Conservation (phyloP, 192 early-diverging fungal species). For the Dimargaris cristalligena region DNA sequence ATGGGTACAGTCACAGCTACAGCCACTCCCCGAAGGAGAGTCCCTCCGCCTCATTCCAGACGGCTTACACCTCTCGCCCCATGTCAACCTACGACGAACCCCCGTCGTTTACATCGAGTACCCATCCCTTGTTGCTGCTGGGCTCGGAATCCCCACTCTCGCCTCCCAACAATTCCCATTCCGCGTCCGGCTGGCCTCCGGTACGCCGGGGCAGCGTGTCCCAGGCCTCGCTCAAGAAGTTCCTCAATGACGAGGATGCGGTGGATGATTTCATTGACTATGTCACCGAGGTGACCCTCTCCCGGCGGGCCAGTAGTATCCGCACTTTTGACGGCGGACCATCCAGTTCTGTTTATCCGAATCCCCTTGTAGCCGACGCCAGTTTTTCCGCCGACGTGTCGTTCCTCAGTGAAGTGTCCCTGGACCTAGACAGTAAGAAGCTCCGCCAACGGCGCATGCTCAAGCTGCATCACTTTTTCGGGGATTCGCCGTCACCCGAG, state of each 20-base stretch:
- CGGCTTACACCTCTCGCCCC: too few relatives aligned
- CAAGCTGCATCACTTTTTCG: slow-evolving; percentile 2
- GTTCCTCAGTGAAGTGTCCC: neutral
- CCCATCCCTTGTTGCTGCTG: neutral
- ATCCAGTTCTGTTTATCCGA: neutral
- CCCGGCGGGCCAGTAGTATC: neutral
- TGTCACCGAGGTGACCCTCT: slow-evolving; percentile 4
- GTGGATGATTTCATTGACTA: slow-evolving; percentile 4
- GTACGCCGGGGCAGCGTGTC: neutral
- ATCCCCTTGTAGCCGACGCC: too few relatives aligned
- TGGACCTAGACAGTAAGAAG: neutral
- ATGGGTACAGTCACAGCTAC: neutral
- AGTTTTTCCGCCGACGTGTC: neutral
- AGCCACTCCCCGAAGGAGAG: neutral
- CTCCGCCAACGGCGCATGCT: neutral
- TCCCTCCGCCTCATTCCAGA: neutral
- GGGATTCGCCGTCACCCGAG: neutral
- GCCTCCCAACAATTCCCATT: too few relatives aligned
- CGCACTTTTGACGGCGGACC: neutral
- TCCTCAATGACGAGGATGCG: slow-evolving; percentile 3
- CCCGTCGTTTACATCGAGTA: neutral
- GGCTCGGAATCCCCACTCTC: too few relatives aligned
- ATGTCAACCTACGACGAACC: neutral
- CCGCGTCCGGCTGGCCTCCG: too few relatives aligned
- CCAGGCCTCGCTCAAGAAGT: neutral